These are phyloP conservation scores for Gnaphalium uliginosum DNA, from an alignment of 129 eudicot genomes.

Conservation along the genomic window DNA sequence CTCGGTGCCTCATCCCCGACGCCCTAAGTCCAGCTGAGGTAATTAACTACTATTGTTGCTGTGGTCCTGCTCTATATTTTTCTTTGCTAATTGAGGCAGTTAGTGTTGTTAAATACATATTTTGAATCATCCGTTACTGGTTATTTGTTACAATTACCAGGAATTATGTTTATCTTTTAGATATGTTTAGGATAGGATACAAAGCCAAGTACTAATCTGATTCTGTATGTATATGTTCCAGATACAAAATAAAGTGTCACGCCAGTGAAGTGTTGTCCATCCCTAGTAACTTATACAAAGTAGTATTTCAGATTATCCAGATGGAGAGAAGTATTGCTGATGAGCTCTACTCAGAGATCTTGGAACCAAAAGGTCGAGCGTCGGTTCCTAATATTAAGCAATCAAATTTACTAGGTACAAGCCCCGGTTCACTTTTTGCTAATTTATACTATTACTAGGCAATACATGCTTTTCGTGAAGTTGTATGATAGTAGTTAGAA, in stretches of 20 bases:
- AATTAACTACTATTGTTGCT: too few relatives aligned
- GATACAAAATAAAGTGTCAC: too few relatives aligned
- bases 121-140: neutral
- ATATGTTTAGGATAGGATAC: neutral
- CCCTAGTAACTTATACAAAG: neutral
- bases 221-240: too few relatives aligned
- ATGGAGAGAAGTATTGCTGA: constrained; percentile 41
- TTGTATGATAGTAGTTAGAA: neutral
- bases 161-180: neutral
- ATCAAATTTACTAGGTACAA: constrained; percentile 17
- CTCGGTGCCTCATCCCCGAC: too few relatives aligned
- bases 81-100: neutral
- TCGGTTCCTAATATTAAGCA: constrained; percentile 15
- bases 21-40: too few relatives aligned
- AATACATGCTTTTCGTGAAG: neutral
- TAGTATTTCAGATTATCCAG: constrained; percentile 14
- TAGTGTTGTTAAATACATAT: neutral
- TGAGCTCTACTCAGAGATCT: constrained; percentile 46
- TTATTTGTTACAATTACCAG: neutral
- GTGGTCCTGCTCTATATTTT: too few relatives aligned
- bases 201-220: neutral
- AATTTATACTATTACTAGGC: neutral
- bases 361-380: constrained; percentile 25
- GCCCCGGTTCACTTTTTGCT: neutral
- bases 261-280: constrained; percentile 1